phyloP scores from a whole-genome alignment of 768 basidiomycete species.

The Rhizopogon sp. region DNA sequence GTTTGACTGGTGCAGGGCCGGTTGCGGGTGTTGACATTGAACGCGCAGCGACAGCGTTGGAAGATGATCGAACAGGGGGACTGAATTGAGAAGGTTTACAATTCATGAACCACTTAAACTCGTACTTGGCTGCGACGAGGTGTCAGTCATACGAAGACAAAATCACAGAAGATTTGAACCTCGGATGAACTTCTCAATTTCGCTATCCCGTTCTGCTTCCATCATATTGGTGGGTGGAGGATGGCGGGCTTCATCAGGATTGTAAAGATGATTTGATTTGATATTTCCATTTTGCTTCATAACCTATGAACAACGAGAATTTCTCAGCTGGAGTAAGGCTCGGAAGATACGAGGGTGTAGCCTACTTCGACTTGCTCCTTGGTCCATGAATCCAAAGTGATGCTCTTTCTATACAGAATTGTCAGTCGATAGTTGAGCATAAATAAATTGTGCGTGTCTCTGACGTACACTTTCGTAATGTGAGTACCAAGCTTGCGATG shows the following conservation, averaged over 20 bases:
- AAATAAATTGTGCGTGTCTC: neutral
- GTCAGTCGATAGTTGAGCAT: neutral
- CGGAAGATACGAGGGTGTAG: constrained; percentile 6
- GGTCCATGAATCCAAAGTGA: constrained; percentile 84
- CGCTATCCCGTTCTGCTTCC: constrained; percentile 79
- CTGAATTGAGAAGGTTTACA: constrained; percentile 42
- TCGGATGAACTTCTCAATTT: constrained; percentile 88
- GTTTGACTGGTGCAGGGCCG: constrained; percentile 8
- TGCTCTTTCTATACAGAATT: constrained; percentile 62
- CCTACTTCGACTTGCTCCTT: constrained; percentile 85
- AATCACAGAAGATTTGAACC: constrained; percentile 35
- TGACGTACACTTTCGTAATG: constrained; percentile 82
- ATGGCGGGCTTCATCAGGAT: constrained; percentile 76
- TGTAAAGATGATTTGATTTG: constrained; percentile 74
- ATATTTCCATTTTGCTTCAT: constrained; percentile 82
- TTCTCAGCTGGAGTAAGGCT: constrained; percentile 5
- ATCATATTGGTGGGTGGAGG: constrained; percentile 80
- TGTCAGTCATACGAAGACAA: neutral
- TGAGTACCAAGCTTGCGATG: constrained; percentile 96
- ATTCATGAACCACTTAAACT: constrained; percentile 65
- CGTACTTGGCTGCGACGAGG: constrained; percentile 64
- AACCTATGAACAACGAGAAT: constrained; percentile 35
- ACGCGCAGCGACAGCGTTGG: constrained; percentile 19
- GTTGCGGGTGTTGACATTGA: constrained; percentile 13
- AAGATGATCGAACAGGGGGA: constrained; percentile 33